Evolutionary conservation across 371 early-diverging fungal species (phyloP).

Genomic region (Dichotomocladium elegans): DNA sequence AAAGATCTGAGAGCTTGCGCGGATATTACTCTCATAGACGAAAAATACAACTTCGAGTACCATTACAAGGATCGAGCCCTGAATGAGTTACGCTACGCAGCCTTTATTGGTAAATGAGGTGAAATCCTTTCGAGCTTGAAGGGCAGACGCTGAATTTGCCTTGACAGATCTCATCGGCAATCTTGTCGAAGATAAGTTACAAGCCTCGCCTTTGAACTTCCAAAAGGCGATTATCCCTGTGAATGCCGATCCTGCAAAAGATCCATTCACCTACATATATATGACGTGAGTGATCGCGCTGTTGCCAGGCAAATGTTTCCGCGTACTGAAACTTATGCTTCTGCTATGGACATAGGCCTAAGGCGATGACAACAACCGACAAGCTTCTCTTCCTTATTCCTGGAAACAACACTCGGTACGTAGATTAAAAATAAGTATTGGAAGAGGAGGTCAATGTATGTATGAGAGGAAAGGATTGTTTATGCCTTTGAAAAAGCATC

Average conservation of each 20-base stretch:
- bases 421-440: neutral
- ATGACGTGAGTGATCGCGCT: conserved; percentile 28
- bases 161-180: conserved; percentile 34
- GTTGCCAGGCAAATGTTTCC: no score
- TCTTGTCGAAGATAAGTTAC: conserved; percentile 26
- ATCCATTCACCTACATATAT: conserved; percentile 32
- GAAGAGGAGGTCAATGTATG: neutral
- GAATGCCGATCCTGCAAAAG: conserved; percentile 27
- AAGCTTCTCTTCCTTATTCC: conserved; percentile 38
- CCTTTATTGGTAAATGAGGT: conserved; percentile 27
- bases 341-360: conserved; percentile 35
- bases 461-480: no score
- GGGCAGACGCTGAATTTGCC: neutral
- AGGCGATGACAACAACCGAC: conserved; percentile 40
- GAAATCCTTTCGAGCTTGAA: neutral
- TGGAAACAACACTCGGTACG: conserved; percentile 36
- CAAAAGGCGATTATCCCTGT: conserved; percentile 28
- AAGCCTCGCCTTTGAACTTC: conserved; percentile 24
- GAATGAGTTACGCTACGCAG: conserved; percentile 39
- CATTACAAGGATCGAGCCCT: conserved; percentile 31
- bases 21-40: conserved; percentile 14
- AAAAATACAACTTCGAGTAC: conserved; percentile 32
- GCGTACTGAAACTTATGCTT: neutral
- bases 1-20: no score
- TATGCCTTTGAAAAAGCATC: conserved; percentile 14